Base-by-base conservation (phyloP, 2,329 filamentous ascomycete species). In the Monosporascus sp. region DNA sequence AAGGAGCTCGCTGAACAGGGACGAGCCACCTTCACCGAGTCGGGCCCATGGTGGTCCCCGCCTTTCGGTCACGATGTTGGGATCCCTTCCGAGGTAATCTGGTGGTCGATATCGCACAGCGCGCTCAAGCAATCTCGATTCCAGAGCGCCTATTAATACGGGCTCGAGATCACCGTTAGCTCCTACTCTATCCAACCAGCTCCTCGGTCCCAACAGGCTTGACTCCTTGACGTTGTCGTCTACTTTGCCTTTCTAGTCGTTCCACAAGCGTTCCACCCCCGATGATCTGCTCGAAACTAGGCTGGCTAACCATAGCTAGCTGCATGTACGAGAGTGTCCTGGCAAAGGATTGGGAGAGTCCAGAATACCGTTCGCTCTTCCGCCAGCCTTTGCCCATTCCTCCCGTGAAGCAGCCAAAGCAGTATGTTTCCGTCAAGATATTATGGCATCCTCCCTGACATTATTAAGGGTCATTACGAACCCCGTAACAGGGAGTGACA, bases 361-460 rank as follows among this genome's bases (percentile, higher is more conserved):
- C 72, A 2, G 65, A 65, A 27, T 74, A 74, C 57, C 61, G 60
- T 49, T 67, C 67, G 60, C 64, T 74, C 36, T 74, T 69, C 57
- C 55, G 70, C 44, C 67, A 68, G 15, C 67, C 75, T 7, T 67
- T 80, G 2, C 75, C 76, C 1, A 74, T 76, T 35, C 71, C 75
- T 5, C 71, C 76, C 1, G 54, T 73, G 3, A 77, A 77, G 57
- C 54, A 69, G 41, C 67, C 71, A 6, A 70, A 70, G 50, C 67
- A 68, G 71, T 78, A 62, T 59, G 73, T 57, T 24, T 52, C n/a
- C 38, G n/a, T 51, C 46, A 25, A 36, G 38, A 48, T 45, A 48
- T 14, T 27, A n/a, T 18, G 18, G 44, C 17, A 17, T 17, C 41
- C 18, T 20, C 46, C 36, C 45, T 50, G 50, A 51, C 37, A 20